These are phyloP conservation scores for Colletotrichum somersetense DNA, from an alignment of 2,329 filamentous ascomycete genomes.

Conservation along the genomic window DNA sequence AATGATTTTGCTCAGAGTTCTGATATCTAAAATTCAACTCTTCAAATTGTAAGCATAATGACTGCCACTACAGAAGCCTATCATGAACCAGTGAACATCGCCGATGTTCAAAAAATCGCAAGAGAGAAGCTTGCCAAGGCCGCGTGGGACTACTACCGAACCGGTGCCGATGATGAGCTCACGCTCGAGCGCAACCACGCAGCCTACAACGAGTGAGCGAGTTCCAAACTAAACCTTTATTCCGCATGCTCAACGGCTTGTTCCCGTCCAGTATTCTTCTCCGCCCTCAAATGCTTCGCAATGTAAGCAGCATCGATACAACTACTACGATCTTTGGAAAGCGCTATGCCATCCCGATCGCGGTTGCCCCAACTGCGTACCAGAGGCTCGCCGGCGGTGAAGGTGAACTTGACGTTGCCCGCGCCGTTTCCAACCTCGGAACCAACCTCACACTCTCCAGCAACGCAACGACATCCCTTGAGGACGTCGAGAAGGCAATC, in stretches of 20 bases:
- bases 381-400: constrained; percentile 47
- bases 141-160: constrained; percentile 45
- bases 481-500: constrained; percentile 46
- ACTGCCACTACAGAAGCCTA: neutral
- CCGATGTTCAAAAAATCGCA: constrained; percentile 31
- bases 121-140: constrained; percentile 33
- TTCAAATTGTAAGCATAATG: constrained; percentile 3
- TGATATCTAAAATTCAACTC: too few relatives aligned
- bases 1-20: neutral
- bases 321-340: constrained; percentile 39
- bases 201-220: constrained; percentile 42
- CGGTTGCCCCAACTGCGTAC: constrained; percentile 48
- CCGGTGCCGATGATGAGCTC: constrained; percentile 44
- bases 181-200: constrained; percentile 42
- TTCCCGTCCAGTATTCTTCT: constrained; percentile 26
- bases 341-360: constrained; percentile 46
- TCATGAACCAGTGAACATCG: constrained; percentile 41
- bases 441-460: constrained; percentile 48
- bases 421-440: constrained; percentile 44
- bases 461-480: constrained; percentile 47
- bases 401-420: constrained; percentile 48
- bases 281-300: constrained; percentile 39
- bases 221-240: neutral
- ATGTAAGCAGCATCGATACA: constrained; percentile 44
- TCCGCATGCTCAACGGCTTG: too few relatives aligned